A percentile compares a stretch with the other conserved stretches of the same genome.
phyloP scores from a whole-genome alignment of 106 monocot species.

The Acorus calamus region DNA sequence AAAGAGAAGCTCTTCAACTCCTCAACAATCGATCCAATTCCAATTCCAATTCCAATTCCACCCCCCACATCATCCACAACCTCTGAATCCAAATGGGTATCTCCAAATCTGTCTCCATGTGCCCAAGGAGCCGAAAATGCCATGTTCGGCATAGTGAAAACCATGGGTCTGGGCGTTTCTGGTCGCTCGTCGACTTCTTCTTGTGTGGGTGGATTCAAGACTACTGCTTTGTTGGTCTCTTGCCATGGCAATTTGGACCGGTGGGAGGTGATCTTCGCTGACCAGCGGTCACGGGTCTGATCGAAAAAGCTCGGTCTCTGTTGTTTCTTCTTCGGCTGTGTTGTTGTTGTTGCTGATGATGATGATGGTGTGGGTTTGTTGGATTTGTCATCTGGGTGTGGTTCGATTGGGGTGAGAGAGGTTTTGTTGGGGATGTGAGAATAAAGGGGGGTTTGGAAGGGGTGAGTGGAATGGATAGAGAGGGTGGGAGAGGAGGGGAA shows the following conservation, averaged over 20 bases:
- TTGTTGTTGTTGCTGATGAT: too few species aligned
- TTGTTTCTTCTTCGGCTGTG: slow-evolving; percentile 27
- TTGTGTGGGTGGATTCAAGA: too few species aligned
- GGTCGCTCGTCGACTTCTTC: background rate
- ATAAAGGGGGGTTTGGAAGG: too few species aligned
- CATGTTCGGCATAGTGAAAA: background rate
- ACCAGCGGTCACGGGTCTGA: slow-evolving; percentile 58
- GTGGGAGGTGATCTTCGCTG: slow-evolving; percentile 34
- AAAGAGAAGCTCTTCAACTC: slow-evolving; percentile 16
- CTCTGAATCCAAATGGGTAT: slow-evolving; percentile 2
- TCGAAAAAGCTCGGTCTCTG: slow-evolving; percentile 43
- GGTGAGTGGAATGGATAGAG: too few species aligned
- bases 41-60: too few species aligned
- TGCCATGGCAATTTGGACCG: slow-evolving; percentile 64
- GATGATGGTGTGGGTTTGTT: too few species aligned
- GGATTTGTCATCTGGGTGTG: too few species aligned
- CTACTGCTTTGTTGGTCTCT: background rate
- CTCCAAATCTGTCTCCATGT: slow-evolving; percentile 15
- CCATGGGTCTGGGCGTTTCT: background rate
- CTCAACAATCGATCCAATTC: slow-evolving; percentile 19
- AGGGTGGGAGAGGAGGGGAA: too few species aligned
- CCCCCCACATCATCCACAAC: background rate
- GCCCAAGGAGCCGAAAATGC: slow-evolving; percentile 20
- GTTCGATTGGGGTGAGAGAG: too few species aligned
- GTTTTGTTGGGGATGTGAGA: too few species aligned